Conservation (phyloP, 176 grass and related monocot species). For the Rhipidocladum racemiflorum region DNA sequence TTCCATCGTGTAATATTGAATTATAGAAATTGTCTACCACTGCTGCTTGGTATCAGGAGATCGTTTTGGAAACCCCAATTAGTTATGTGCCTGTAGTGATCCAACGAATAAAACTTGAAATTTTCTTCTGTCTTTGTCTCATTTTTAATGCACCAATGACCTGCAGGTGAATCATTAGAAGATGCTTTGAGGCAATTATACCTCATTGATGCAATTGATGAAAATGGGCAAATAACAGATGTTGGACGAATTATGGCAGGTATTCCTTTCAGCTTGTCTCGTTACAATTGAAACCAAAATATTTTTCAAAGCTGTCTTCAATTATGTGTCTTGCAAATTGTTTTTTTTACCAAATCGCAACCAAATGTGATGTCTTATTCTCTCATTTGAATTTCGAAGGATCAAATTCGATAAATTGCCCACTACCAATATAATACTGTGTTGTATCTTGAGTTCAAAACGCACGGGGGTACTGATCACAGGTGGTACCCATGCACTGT, state of each 20-base stretch:
- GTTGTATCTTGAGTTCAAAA: background rate
- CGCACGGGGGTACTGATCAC: background rate
- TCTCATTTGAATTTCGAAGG: background rate
- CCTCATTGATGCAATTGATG: slow-evolving; percentile 96
- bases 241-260: slow-evolving; percentile 81
- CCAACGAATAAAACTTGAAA: background rate
- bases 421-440: background rate
- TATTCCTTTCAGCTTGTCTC: slow-evolving; percentile 20
- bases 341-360: background rate
- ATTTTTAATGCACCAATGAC: slow-evolving; percentile 17
- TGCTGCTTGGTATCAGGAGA: background rate
- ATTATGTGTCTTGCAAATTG: background rate
- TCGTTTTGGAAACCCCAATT: background rate
- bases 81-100: background rate
- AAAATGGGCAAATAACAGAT: slow-evolving; percentile 81
- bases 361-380: background rate
- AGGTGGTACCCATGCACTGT: background rate
- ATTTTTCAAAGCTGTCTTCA: background rate
- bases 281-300: slow-evolving; percentile 3
- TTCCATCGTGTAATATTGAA: background rate
- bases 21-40: background rate
- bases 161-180: slow-evolving; percentile 89
- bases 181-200: slow-evolving; percentile 97
- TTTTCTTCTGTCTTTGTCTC: slow-evolving; percentile 6
- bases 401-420: background rate